A percentile compares a stretch with the other conserved stretches of the same genome.
Conservation (phyloP, 805 yeast species). For the Candida alai region DNA sequence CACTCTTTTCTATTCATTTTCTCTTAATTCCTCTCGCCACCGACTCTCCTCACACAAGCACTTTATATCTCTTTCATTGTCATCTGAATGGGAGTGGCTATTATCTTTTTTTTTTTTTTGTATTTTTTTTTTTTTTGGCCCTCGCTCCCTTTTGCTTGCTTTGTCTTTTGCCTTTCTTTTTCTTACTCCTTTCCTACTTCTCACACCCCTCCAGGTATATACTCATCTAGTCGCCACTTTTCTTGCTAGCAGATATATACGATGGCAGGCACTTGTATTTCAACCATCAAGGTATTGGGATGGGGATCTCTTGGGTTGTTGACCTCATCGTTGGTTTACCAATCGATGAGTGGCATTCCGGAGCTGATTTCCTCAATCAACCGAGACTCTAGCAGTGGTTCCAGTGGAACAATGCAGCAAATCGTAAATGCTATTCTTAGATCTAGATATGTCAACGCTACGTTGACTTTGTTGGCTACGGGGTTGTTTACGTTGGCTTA, state of each 20-base stretch:
- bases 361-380: slow-evolving; percentile 18
- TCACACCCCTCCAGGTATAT: too few relatives aligned
- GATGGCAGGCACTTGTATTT: slow-evolving; percentile 32
- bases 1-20: too few relatives aligned
- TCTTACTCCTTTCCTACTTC: too few relatives aligned
- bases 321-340: slow-evolving; percentile 47
- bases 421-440: slow-evolving; percentile 18
- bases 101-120: slow-evolving; percentile 1
- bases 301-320: slow-evolving; percentile 65
- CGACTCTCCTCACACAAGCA: too few relatives aligned
- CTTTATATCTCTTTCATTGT: not conserved
- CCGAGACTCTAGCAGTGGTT: slow-evolving; percentile 4
- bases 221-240: too few relatives aligned
- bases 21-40: too few relatives aligned
- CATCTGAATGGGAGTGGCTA: too few relatives aligned
- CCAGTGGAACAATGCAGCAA: not conserved
- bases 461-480: slow-evolving; percentile 48
- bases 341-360: slow-evolving; percentile 31
- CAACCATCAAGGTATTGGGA: slow-evolving; percentile 57
- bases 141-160: not conserved
- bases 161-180: not conserved
- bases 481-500: slow-evolving; percentile 54
- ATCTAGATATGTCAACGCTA: slow-evolving; percentile 20
- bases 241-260: not conserved
- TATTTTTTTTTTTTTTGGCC: not conserved